Evolutionary conservation across 2,329 filamentous ascomycete genomes (phyloP), one percentile per base, ranked within the genome.

Genomic region (Whalleya microplaca): DNA sequence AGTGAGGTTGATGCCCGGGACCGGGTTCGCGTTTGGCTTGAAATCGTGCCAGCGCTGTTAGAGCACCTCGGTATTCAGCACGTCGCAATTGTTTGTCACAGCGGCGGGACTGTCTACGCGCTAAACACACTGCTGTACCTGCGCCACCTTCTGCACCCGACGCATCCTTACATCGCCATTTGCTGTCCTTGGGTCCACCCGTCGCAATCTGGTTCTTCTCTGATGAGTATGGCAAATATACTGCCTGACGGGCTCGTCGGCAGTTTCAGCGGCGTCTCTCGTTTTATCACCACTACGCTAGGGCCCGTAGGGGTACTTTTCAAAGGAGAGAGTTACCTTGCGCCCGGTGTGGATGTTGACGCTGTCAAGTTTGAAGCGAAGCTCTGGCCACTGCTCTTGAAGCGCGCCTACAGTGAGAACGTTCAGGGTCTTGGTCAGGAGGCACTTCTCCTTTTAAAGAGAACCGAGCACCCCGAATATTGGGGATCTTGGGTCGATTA

Each of bases 21-120:
- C 16, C 58, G 65, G 10, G 54, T 75, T 41, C 48, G 23, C 1
- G 45, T 67, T 7, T 73, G 69, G 69, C 64, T 71, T 41, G 70
- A 68, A 40, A 62, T 68, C 10, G 65, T 73, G 14, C 57, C 65
- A 10, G 69, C 69, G 1, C 64, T 76, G 2, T 63, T 76, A 10
- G 23, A 64, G 20, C 72, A 74, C 48, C 69, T 77, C 6, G 45
- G 41, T 19, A 68, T 76, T 37, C 48, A 44, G 4, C 65, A 73
- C 42, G 55, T 68, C 53, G 50, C 65, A 45, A n/a, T 66, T 4
- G 5, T 62, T 16, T 59, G 53, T 44, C 63, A 67, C 45, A 68
- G 64, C 43, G 57, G 29, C 21, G 65, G 66, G 3, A 32, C 64
- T 9, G 20, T 68, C 21, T 68, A 66, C 49, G 62, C 58, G 2